A percentile compares a stretch with the other conserved stretches of the same genome.
These are phyloP conservation scores for Vitis labrusca DNA, from an alignment of 164 flowering plant genomes.

Conservation along the genomic window DNA sequence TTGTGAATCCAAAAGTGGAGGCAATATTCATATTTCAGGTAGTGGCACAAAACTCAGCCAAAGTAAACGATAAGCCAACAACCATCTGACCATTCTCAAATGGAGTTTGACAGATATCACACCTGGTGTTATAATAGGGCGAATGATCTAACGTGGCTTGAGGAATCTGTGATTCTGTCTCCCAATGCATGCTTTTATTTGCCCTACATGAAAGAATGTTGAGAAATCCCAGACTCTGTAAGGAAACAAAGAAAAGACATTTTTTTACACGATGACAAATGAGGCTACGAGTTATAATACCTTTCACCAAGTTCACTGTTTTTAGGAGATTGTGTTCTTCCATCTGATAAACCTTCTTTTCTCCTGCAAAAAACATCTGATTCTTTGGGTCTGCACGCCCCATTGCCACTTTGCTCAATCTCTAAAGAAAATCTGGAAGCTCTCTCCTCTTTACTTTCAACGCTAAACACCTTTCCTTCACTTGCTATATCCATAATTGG, in stretches of 20 bases:
- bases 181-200: slow-evolving; percentile 21
- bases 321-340: slow-evolving; percentile 16
- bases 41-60: neutral
- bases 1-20: neutral
- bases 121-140: slow-evolving; percentile 54
- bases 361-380: slow-evolving; percentile 16
- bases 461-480: slow-evolving; percentile 26
- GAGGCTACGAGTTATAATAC: slow-evolving; percentile 18
- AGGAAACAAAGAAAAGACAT: neutral
- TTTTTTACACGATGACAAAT: neutral
- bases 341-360: slow-evolving; percentile 24
- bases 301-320: slow-evolving; percentile 33
- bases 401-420: slow-evolving; percentile 20
- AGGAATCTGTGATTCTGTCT: slow-evolving; percentile 35
- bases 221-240: neutral
- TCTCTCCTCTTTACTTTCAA: slow-evolving; percentile 12
- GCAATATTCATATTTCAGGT: neutral
- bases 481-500: slow-evolving; percentile 58
- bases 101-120: neutral
- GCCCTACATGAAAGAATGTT: slow-evolving; percentile 16
- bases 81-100: neutral
- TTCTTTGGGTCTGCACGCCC: slow-evolving; percentile 21
- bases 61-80: neutral
- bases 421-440: slow-evolving; percentile 8
- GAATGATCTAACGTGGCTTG: slow-evolving; percentile 37